Base-by-base conservation (phyloP, 139 green algal species). In the Chlorella sorokiniana region DNA sequence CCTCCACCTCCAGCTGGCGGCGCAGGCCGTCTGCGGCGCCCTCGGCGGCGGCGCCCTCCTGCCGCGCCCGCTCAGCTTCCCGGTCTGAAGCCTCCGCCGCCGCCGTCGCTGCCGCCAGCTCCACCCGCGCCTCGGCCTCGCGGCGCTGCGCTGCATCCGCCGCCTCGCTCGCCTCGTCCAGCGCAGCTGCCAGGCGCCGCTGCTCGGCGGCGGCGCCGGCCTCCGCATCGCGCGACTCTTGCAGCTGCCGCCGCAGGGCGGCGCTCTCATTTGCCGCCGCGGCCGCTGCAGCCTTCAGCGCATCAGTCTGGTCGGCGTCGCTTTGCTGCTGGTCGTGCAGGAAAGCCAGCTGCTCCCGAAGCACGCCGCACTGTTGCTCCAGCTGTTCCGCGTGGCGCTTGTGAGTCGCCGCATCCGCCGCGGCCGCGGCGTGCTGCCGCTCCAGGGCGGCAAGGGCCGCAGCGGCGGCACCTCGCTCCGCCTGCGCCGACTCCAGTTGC, bases 321-420 rank as follows among this genome's bases (percentile, higher is more conserved):
- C 11, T 38, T 59, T 42, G 54, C 79, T 80, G 79, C 42, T 64
- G 64, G 3, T 67, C 71, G 2, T 84, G 63, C 45, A 84, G 56
- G 71, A 80, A 76, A 0, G 41, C 33, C 41, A 84, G 78, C 48
- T 86, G 81, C 59, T 74, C n/a, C 9, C 56, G 41, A 41, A 86
- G 59, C 54, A 76, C 61, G 3, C 8, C 35, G 70, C 81, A 86
- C 70, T 86, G 48, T 35, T 61, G 27, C 54, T 86, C 73, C 75
- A 83, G 23, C 62, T 67, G 35, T 27, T 86, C 33, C 27, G 37
- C 48, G 11, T 74, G 65, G 9, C 67, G 65, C 51, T 42, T 10
- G 37, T 69, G 48, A 0, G n/a, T 35, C 1, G 78, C 78, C 0
- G 51, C 65, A 31, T 69, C 65, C 33, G 27, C 48, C 11, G 45